Evolutionary conservation across 495 filamentous ascomycete genomes (phyloP), one percentile per base, ranked within the genome.

Genomic region (Parmelia sp.): DNA sequence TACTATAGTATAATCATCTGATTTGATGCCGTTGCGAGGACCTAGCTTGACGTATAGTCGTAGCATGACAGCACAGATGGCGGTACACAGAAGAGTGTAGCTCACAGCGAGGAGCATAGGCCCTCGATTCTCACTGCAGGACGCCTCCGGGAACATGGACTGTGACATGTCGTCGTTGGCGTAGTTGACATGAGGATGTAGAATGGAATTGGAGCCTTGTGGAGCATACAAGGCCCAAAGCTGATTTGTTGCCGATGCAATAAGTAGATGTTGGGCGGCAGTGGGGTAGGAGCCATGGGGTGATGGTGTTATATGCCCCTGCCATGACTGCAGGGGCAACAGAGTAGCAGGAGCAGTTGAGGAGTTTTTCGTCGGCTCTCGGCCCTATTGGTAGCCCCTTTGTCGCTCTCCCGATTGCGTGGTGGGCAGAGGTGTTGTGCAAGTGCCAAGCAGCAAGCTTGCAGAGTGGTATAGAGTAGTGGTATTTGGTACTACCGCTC

Each of bases 1-100:
- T 17, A 66, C 42, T 15, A 70, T 66, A 31, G 60, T 61, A 42
- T 63, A 66, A 56, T 71, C 70, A 62, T 71, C 70, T 35, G 58
- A 53, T 45, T 56, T 56, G 49, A 71, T 27, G 23, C 66, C 66
- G 17, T 66, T 49, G 4, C 57, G 57, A 15, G 65, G 63, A 57
- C 58, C 53, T 10, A 59, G 40, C 57, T 63, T 62, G n/a, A 70
- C 47, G 40, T 66, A 70, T 31, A 71, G 40, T 8, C 70, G 68
- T 59, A 62, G 53, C 19, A 59, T 25, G 25, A 71, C 68, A 31
- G 49, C 53, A 31, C 62, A 39, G 37, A 66, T 61, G 35, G 62
- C 67, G n/a, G 61, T 37, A 21, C 25, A 37, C 9, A 70, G 12
- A 17, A 70, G 51, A 15, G 36, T 25, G 29, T 59, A 71, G 33